Conservation (phyloP, 148 eudicot genomes). For the Amaranthus hypochondriacus region DNA sequence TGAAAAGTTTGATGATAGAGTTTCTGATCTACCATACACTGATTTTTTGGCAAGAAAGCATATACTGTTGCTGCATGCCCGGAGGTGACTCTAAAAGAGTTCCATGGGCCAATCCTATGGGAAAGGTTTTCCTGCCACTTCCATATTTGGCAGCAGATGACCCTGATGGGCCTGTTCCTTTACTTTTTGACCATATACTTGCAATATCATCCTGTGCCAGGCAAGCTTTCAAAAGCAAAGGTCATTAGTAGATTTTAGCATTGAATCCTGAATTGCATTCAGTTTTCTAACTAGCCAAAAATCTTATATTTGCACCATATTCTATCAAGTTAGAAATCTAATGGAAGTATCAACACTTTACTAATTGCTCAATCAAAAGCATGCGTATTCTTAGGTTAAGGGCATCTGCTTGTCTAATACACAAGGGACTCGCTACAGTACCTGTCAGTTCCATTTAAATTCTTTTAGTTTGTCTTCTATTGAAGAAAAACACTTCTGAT, state of each 20-base stretch:
- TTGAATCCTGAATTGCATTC: slow-evolving; percentile 7
- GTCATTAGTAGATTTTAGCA: slow-evolving; percentile 39
- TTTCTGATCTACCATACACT: slow-evolving; percentile 27
- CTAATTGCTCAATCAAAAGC: slow-evolving; percentile 1
- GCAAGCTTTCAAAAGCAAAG: slow-evolving; percentile 88
- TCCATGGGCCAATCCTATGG: slow-evolving; percentile 99
- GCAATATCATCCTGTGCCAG: slow-evolving; percentile 95
- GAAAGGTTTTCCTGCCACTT: slow-evolving; percentile 95
- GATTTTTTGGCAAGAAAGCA: slow-evolving; percentile 61
- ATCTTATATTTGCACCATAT: background rate
- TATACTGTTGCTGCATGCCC: slow-evolving; percentile 91
- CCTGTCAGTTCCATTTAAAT: background rate
- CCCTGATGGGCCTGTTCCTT: slow-evolving; percentile 92
- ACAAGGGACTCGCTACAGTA: background rate
- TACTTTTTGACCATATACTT: slow-evolving; percentile 98
- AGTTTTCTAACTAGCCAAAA: background rate
- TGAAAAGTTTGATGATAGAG: slow-evolving; percentile 41
- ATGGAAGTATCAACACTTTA: background rate
- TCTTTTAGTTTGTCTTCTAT: background rate
- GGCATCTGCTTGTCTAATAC: background rate
- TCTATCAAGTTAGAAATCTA: background rate
- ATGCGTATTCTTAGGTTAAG: background rate
- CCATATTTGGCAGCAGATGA: slow-evolving; percentile 96
- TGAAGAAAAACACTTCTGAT: background rate
- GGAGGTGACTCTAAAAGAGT: slow-evolving; percentile 99